A percentile compares a stretch with the other conserved stretches of the same genome.
These are phyloP conservation scores for Linnemannia hyalina DNA, from an alignment of 192 early-diverging fungal species.

Conservation along the genomic window DNA sequence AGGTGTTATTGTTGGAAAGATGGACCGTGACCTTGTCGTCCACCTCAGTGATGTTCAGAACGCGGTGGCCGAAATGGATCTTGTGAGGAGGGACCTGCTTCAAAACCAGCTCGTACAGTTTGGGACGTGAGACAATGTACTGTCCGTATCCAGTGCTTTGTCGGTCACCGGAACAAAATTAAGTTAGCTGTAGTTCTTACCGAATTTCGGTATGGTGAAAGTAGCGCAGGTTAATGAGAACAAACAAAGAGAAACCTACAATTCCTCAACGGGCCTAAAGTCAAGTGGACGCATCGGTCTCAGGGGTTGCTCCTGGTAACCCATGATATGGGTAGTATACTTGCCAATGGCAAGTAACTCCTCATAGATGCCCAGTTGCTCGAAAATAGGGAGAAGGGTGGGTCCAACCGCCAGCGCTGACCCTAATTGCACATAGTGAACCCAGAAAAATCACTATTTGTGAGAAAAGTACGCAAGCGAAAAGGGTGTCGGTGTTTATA, in stretches of 20 bases:
- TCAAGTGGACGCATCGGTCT: neutral
- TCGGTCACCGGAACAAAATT: neutral
- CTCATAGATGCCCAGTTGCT: constrained; percentile 19
- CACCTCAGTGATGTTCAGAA: neutral
- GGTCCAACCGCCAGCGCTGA: neutral
- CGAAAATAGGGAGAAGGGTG: neutral
- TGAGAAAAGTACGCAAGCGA: neutral
- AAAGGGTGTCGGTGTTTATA: neutral
- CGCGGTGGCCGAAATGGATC: constrained; percentile 24
- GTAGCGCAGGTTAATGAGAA: neutral
- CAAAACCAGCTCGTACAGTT: constrained; percentile 7
- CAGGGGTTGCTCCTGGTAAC: neutral
- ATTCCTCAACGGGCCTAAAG: neutral
- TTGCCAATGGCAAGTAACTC: constrained; percentile 6
- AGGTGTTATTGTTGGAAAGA: constrained; percentile 9
- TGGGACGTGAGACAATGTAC: constrained; percentile 9
- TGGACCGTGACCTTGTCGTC: constrained; percentile 27
- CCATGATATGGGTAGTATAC: neutral
- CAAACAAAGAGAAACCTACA: neutral
- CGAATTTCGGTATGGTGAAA: neutral
- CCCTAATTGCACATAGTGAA: neutral
- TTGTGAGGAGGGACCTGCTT: constrained; percentile 5
- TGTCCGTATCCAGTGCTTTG: neutral
- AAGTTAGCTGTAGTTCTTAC: neutral
- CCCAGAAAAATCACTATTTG: neutral